Percentiles rank a stretch among this genome's conserved stretches.
phyloP scores from a whole-genome alignment of 169 alveolate genomes.

The Babesia ovata region DNA sequence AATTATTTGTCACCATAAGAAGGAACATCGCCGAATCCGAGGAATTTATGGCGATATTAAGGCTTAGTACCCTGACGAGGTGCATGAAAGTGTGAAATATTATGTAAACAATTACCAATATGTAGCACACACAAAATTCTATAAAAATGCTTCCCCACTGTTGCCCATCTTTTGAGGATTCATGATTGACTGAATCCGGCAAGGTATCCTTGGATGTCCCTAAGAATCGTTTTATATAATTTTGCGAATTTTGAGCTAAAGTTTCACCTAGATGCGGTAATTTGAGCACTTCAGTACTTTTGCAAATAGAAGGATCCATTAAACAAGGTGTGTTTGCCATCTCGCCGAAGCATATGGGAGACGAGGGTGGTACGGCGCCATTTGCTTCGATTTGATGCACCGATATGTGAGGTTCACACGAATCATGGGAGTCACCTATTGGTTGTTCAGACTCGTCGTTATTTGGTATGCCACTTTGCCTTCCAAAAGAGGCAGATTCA shows the following conservation, averaged over 20 bases:
- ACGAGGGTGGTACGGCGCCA: neutral
- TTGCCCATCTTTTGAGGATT: neutral
- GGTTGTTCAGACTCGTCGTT: no score
- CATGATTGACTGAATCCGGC: conserved; percentile 9
- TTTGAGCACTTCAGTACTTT: neutral
- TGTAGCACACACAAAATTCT: conserved; percentile 45
- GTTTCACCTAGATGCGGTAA: no score
- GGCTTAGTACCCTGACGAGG: conserved; percentile 82
- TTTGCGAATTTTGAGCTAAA: no score
- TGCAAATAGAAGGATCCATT: neutral
- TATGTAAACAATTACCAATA: conserved; percentile 72
- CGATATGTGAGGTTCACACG: neutral
- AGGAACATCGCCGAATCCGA: conserved; percentile 90
- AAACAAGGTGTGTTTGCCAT: no score
- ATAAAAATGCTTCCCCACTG: conserved; percentile 14
- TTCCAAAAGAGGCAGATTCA: no score
- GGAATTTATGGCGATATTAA: conserved; percentile 88
- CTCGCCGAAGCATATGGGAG: neutral
- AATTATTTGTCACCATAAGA: conserved; percentile 86
- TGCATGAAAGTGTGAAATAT: conserved; percentile 83
- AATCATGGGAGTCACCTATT: no score
- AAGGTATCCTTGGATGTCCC: neutral
- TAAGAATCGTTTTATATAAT: neutral
- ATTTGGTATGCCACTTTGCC: no score
- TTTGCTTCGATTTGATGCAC: neutral